Conservation (phyloP, 768 basidiomycete genomes). For the Calocybe gangraenosa region DNA sequence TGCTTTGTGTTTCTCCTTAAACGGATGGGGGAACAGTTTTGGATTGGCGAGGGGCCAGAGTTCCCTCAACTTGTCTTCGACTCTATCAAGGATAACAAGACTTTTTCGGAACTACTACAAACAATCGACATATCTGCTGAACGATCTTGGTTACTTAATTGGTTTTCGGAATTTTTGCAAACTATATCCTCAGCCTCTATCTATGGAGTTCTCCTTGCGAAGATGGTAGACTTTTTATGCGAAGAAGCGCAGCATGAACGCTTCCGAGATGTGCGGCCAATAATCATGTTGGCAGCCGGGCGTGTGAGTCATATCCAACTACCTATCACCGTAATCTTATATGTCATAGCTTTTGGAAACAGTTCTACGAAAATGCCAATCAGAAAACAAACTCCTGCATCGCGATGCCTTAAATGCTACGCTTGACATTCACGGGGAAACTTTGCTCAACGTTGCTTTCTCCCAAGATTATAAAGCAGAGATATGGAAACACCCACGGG, state of each 20-base stretch:
- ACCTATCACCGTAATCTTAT: not conserved
- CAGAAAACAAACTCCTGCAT: constrained; percentile 18
- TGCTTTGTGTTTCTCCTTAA: constrained; percentile 59
- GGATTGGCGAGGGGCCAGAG: constrained; percentile 67
- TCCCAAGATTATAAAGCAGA: constrained; percentile 25
- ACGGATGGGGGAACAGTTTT: constrained; percentile 52
- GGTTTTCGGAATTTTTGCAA: constrained; percentile 62
- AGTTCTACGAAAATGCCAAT: constrained; percentile 21
- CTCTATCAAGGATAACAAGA: constrained; percentile 74
- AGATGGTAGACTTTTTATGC: constrained; percentile 68
- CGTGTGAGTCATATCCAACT: constrained; percentile 45
- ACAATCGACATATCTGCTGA: constrained; percentile 26
- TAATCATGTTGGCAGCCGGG: constrained; percentile 55
- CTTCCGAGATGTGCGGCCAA: constrained; percentile 54
- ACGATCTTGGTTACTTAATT: constrained; percentile 48
- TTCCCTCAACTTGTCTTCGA: constrained; percentile 80
- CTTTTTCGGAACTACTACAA: constrained; percentile 44
- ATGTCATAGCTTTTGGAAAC: constrained; percentile 27
- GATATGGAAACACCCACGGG: constrained; percentile 32
- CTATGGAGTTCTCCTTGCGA: constrained; percentile 68
- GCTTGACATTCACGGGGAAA: constrained; percentile 36
- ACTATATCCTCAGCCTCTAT: constrained; percentile 45
- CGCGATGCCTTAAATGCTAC: constrained; percentile 22
- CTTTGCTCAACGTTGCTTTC: constrained; percentile 35
- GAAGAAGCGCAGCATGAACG: constrained; percentile 80